A percentile compares a stretch with the other conserved stretches of the same genome.
phyloP scores from a whole-genome alignment of 768 basidiomycete species.

The Cystoderma amianthinum region DNA sequence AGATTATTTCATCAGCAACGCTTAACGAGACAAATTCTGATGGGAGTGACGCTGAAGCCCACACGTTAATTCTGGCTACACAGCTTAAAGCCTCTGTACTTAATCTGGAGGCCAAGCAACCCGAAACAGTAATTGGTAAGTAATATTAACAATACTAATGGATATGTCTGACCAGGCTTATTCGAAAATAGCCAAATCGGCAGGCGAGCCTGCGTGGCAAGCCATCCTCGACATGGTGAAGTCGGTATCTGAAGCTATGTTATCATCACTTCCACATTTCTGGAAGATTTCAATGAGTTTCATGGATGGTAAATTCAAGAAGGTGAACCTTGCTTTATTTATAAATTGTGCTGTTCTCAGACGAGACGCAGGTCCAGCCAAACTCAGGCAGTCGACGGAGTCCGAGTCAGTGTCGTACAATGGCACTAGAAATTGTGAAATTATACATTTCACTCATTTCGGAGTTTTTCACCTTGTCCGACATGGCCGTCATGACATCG shows the following conservation, averaged over 20 bases:
- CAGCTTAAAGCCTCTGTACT: constrained; percentile 57
- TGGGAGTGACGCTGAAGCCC: constrained; percentile 22
- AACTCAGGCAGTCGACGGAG: constrained; percentile 58
- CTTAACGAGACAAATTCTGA: constrained; percentile 35
- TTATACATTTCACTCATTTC: constrained; percentile 82
- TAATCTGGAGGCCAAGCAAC: constrained; percentile 56
- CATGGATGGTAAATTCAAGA: constrained; percentile 90
- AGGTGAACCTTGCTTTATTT: constrained; percentile 41
- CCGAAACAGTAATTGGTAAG: constrained; percentile 57
- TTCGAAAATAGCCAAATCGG: constrained; percentile 56
- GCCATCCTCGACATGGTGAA: constrained; percentile 75
- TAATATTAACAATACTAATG: too few species aligned
- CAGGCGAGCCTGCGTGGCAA: constrained; percentile 77
- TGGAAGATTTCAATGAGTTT: constrained; percentile 90
- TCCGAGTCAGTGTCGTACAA: constrained; percentile 74
- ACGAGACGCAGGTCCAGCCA: constrained; percentile 21
- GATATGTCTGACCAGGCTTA: too few species aligned
- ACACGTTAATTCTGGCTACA: constrained; percentile 37
- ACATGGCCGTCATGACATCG: constrained; percentile 60
- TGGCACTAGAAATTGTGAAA: constrained; percentile 84
- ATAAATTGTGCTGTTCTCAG: constrained; percentile 4
- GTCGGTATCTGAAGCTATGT: constrained; percentile 77
- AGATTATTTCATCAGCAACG: constrained; percentile 27
- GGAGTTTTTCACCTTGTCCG: constrained; percentile 75
- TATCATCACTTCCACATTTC: constrained; percentile 84